phyloP scores from a whole-genome alignment of 208 protist species.

The Wallacemonas sp. region DNA sequence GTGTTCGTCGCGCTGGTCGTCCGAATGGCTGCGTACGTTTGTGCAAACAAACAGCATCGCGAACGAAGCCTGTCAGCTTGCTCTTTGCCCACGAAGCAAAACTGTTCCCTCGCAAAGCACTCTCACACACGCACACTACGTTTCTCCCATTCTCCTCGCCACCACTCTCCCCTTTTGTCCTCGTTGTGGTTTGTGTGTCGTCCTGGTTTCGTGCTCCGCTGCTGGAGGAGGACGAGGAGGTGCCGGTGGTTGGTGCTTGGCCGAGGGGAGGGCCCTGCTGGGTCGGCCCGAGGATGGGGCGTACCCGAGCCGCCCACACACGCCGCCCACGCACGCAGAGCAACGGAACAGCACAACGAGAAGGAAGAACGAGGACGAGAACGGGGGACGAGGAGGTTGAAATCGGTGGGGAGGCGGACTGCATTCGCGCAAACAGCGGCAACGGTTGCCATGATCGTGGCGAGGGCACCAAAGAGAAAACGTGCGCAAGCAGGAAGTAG shows the following conservation, averaged over 20 bases:
- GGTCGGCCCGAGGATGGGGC: background rate
- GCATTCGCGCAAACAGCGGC: background rate
- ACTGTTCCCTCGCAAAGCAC: background rate
- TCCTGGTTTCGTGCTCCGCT: background rate
- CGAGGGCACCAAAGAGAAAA: too few species aligned
- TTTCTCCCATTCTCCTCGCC: background rate
- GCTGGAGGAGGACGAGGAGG: too few species aligned
- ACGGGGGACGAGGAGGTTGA: background rate
- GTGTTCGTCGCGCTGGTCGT: too few species aligned
- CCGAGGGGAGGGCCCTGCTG: too few species aligned
- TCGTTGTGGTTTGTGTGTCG: background rate
- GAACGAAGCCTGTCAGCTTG: too few species aligned
- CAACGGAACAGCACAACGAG: background rate
- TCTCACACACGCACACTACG: background rate
- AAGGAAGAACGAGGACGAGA: background rate
- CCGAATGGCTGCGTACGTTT: too few species aligned
- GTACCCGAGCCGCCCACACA: background rate
- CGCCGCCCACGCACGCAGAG: background rate
- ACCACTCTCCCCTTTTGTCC: background rate
- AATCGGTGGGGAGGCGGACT: background rate
- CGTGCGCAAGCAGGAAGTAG: too few species aligned
- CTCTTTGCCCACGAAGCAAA: too few species aligned
- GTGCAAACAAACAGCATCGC: too few species aligned
- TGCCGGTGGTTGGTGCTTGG: too few species aligned
- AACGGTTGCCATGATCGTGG: too few species aligned